Conservation (phyloP, 306 rosid genomes). For the Sechiopsis laciniata region DNA sequence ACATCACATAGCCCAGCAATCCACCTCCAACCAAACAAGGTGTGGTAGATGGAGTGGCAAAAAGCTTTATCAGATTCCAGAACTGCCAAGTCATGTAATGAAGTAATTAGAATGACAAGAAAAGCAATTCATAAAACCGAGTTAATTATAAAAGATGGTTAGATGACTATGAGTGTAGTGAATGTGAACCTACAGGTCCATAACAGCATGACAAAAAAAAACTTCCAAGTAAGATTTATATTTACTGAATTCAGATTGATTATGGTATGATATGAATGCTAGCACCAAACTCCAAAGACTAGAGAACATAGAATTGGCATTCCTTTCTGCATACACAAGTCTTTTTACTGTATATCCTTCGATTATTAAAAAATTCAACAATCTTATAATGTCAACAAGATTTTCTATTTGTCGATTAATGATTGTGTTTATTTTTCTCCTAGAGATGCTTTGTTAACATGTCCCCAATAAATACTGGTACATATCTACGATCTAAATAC, state of each 20-base stretch:
- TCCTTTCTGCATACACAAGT: too few relatives aligned
- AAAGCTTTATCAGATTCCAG: slow-evolving; percentile 66
- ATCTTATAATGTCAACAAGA: background rate
- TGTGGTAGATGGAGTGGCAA: slow-evolving; percentile 60
- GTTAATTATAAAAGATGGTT: background rate
- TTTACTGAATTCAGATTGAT: background rate
- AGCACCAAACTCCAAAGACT: background rate
- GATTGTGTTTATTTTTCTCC: background rate
- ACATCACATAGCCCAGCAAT: slow-evolving; percentile 85
- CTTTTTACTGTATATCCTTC: too few relatives aligned
- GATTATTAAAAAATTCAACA: too few relatives aligned
- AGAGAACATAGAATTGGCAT: too few relatives aligned
- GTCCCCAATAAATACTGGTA: background rate
- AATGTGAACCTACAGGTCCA: too few relatives aligned
- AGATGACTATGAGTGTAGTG: background rate
- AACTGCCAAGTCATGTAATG: slow-evolving; percentile 47
- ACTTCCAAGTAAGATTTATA: background rate
- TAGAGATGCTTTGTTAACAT: background rate
- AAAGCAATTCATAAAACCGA: background rate
- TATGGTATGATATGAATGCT: background rate
- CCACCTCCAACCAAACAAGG: slow-evolving; percentile 91
- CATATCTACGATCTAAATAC: background rate
- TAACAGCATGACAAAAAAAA: too few relatives aligned
- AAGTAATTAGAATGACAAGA: slow-evolving; percentile 4
- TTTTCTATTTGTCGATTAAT: background rate